Conservation (phyloP, 2,329 filamentous ascomycete genomes). For the Penicillium brasilianum region DNA sequence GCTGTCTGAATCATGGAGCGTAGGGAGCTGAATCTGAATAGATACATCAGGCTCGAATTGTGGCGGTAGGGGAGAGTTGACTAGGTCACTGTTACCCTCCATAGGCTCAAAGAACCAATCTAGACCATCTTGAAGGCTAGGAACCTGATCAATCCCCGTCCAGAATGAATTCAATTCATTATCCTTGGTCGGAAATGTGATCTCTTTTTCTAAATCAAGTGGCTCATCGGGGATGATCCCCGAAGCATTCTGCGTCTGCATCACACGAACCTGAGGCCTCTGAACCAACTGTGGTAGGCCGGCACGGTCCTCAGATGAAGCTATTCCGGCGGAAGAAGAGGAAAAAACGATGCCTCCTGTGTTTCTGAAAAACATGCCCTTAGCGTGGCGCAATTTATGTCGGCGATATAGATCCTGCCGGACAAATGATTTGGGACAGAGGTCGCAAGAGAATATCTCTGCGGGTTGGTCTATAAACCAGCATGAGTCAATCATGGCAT, state of each 20-base stretch:
- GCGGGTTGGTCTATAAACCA: slow-evolving; percentile 15
- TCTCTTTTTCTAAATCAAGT: not conserved
- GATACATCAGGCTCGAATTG: not conserved
- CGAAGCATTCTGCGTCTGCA: not conserved
- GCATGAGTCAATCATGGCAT: not conserved
- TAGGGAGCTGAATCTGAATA: too few relatives aligned
- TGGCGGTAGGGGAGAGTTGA: not conserved
- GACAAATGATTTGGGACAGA: slow-evolving; percentile 31
- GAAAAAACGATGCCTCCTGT: slow-evolving; percentile 25
- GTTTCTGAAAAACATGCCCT: slow-evolving; percentile 36
- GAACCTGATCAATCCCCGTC: not conserved
- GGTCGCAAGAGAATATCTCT: slow-evolving; percentile 27
- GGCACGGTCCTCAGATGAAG: not conserved
- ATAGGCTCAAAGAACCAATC: not conserved
- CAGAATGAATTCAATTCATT: not conserved
- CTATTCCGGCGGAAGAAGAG: not conserved
- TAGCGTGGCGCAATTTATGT: slow-evolving; percentile 35
- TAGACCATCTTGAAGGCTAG: not conserved
- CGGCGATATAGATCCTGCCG: slow-evolving; percentile 33
- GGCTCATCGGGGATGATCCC: not conserved
- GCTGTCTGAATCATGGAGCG: not conserved
- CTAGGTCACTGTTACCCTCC: not conserved
- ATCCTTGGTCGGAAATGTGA: not conserved
- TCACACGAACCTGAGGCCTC: not conserved
- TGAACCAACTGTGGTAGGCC: not conserved